Conservation (phyloP, 2,329 filamentous ascomycete species). For the Diaporthe sp. region DNA sequence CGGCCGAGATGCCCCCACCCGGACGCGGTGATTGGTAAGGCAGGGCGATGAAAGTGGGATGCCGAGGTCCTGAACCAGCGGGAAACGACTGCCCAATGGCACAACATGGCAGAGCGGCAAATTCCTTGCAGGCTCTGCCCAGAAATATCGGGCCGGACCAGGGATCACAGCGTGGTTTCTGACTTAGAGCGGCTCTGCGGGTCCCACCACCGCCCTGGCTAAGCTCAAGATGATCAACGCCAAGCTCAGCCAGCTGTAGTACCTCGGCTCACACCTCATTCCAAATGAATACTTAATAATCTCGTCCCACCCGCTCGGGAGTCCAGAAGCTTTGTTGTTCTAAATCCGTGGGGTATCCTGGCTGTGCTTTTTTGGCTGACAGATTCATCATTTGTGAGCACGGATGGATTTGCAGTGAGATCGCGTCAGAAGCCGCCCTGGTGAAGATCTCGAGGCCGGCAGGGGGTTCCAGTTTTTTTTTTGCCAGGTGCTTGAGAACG, state of each 20-base stretch:
- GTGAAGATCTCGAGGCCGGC: background rate
- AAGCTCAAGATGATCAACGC: conserved; percentile 23
- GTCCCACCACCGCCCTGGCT: conserved; percentile 19
- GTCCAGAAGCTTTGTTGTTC: background rate
- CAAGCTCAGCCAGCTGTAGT: conserved; percentile 4
- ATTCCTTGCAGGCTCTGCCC: conserved; percentile 28
- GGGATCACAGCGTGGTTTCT: conserved; percentile 23
- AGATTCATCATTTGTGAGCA: conserved; percentile 16
- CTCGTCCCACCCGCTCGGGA: conserved; percentile 13
- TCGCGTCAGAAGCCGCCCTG: background rate
- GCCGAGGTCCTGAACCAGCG: conserved; percentile 33
- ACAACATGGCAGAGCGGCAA: conserved; percentile 28
- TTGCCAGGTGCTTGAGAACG: background rate
- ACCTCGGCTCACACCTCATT: conserved; percentile 24
- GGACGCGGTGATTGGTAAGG: conserved; percentile 28
- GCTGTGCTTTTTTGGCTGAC: background rate
- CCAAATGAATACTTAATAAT: conserved; percentile 7
- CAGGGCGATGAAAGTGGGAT: conserved; percentile 12
- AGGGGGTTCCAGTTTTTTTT: background rate
- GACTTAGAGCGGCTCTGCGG: conserved; percentile 37
- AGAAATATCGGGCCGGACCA: conserved; percentile 23
- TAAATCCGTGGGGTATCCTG: background rate
- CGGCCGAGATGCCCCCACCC: conserved; percentile 22
- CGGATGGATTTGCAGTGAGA: background rate
- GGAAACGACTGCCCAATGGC: conserved; percentile 1